phyloP scores from a whole-genome alignment of 148 eudicot genomes.

The Mesembryanthemum crystallinum region DNA sequence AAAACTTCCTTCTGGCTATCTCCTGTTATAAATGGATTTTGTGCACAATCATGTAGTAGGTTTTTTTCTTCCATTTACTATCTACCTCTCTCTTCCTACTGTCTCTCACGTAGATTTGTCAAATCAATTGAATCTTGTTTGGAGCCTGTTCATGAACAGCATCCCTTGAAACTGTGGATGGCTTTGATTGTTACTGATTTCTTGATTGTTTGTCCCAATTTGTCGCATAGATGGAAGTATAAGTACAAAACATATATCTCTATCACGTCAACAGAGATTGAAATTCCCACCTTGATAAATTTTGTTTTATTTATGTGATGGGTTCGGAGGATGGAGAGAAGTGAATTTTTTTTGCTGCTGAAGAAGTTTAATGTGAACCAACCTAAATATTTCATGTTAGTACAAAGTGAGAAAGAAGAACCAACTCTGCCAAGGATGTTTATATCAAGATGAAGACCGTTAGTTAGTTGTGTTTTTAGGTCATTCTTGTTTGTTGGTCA shows the following conservation, averaged over 20 bases:
- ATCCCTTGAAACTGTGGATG: not conserved
- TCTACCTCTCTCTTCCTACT: not conserved
- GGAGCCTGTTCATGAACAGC: not conserved
- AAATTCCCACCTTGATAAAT: not conserved
- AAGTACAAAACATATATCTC: not conserved
- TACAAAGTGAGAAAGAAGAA: not conserved
- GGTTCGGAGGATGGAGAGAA: not conserved
- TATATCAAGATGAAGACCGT: not conserved
- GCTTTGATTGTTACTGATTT: not conserved
- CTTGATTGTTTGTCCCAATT: not conserved
- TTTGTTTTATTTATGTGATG: not conserved
- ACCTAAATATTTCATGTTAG: not conserved
- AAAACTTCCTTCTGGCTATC: slow-evolving; percentile 15
- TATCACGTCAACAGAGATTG: not conserved
- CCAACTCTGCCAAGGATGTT: not conserved
- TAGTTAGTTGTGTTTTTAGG: not conserved
- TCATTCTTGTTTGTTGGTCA: slow-evolving; percentile 2
- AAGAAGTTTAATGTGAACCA: not conserved
- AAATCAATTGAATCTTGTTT: not conserved
- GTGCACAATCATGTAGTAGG: not conserved
- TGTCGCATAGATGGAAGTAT: not conserved
- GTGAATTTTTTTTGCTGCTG: not conserved
- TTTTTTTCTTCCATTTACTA: not conserved
- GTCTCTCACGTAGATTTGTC: not conserved
- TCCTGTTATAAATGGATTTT: not conserved